A percentile compares a stretch with the other conserved stretches of the same genome.
Evolutionary conservation across 2,329 filamentous ascomycete genomes (phyloP).

Genomic region (Pseudogymnoascus sp.): DNA sequence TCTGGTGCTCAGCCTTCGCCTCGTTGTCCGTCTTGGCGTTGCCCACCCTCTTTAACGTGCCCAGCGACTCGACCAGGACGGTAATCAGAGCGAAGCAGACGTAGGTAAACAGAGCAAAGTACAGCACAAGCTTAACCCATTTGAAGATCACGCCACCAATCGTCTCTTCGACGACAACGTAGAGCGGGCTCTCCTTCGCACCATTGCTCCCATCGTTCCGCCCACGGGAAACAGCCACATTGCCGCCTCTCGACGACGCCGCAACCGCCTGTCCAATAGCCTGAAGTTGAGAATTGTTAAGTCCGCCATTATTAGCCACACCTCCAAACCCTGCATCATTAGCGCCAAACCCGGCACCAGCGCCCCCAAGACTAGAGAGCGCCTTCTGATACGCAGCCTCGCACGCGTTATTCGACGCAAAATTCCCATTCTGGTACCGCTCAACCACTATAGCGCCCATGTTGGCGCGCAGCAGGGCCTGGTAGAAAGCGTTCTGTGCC

Average conservation of each 20-base stretch:
- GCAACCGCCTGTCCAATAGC: conserved; percentile 77
- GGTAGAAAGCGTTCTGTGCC: conserved; percentile 90
- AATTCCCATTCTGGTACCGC: conserved; percentile 78
- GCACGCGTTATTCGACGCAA: conserved; percentile 71
- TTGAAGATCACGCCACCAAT: conserved; percentile 73
- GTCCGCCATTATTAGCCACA: conserved; percentile 29
- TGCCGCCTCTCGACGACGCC: conserved; percentile 61
- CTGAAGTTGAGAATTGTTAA: conserved; percentile 60
- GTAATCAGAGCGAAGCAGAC: conserved; percentile 72
- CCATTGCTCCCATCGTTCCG: conserved; percentile 50
- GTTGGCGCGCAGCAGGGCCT: conserved; percentile 80
- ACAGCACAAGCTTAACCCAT: conserved; percentile 81
- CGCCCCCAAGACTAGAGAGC: conserved; percentile 52
- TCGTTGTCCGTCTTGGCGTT: conserved; percentile 63
- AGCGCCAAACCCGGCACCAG: conserved; percentile 22
- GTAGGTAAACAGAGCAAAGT: conserved; percentile 73
- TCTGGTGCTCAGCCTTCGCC: conserved; percentile 88
- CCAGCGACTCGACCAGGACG: conserved; percentile 74
- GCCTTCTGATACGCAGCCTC: conserved; percentile 75
- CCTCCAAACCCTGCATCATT: conserved; percentile 13
- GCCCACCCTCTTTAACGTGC: conserved; percentile 70
- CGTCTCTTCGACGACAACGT: conserved; percentile 92
- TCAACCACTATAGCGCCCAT: conserved; percentile 92
- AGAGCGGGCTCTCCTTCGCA: conserved; percentile 75
- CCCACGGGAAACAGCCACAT: conserved; percentile 46